phyloP scores from a whole-genome alignment of 345 rosid species.

The Dimocarpus longan region DNA sequence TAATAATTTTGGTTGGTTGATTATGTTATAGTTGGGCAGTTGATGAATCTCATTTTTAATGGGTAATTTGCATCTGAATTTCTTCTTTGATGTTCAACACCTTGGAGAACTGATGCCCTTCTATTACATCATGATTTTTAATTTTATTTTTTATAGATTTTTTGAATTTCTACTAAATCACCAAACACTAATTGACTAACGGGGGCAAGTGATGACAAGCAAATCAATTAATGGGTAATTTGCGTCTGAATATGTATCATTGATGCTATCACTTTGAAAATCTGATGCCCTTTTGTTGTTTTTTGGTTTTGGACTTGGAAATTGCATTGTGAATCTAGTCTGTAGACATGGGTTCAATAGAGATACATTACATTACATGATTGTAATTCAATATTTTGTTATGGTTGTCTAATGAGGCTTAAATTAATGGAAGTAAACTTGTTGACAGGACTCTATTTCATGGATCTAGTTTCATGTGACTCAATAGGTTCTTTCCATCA shows the following conservation, averaged over 20 bases:
- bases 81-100: conserved; percentile 50
- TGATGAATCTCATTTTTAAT: conserved; percentile 40
- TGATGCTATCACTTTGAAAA: conserved; percentile 38
- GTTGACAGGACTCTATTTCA: not conserved
- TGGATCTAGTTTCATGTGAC: conserved; percentile 21
- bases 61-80: conserved; percentile 59
- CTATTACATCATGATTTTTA: not conserved
- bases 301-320: too few species aligned
- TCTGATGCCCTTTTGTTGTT: conserved; percentile 31
- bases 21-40: conserved; percentile 8
- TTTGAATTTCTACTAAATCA: not conserved
- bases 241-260: conserved; percentile 37
- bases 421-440: too few species aligned
- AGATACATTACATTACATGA: too few species aligned
- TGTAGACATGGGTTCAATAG: too few species aligned
- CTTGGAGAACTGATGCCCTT: conserved; percentile 58
- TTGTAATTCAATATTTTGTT: too few species aligned
- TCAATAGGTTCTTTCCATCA: conserved; percentile 35
- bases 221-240: conserved; percentile 40
- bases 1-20: not conserved
- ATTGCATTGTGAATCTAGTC: too few species aligned
- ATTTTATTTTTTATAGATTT: not conserved
- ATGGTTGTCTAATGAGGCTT: too few species aligned
- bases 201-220: conserved; percentile 37
- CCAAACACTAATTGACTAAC: too few species aligned